Base-by-base conservation (phyloP, 495 filamentous ascomycete species). In the Podospora pseudoanserina region DNA sequence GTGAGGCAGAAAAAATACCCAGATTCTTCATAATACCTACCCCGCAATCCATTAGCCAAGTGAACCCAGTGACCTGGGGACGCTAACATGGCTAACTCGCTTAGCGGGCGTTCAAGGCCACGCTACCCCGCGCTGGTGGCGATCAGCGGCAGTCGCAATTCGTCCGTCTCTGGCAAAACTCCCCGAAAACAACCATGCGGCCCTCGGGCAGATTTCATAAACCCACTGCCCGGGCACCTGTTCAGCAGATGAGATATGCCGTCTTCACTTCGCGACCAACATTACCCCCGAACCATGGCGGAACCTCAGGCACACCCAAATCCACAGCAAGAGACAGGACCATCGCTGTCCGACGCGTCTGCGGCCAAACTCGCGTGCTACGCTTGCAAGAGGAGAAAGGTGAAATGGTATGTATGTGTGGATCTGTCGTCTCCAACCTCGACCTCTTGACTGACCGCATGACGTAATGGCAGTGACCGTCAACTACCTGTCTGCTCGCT, bases 351-450 rank as follows among this genome's bases (percentile, higher is more conserved):
- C 30, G 55, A 62, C 62, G 62, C 67, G 30, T 54, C 62, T 4
- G 61, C 27, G n/a, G 57, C 39, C 13, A 62, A 34, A 26, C 30
- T 70, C 27, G 64, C 68, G 1, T 70, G 68, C 26, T 70, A 67
- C 53, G 28, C 44, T 32, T 70, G 68, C 60, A 70, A 70, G 60
- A 58, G 68, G 68, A 67, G 71, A 19, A 73, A 73, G 65, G 60
- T 71, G 23, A 73, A 73, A 71, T 73, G 71, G 71, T 73, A 55
- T 63, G 71, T 73, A 55, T 63, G 56, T 28, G 19, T 60, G n/a
- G 55, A 58, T 23, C 23, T 23, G 23, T 23, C 23, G n/a, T 15
- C 54, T 56, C 7, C 55, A 26, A 58, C 55, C 15, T 16, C 15
- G 34, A 11, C 39, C 55, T 9, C 55, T 58, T 26, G 7, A 58